phyloP scores from a whole-genome alignment of 148 eudicot genomes.

The Heliosperma pusillum region DNA sequence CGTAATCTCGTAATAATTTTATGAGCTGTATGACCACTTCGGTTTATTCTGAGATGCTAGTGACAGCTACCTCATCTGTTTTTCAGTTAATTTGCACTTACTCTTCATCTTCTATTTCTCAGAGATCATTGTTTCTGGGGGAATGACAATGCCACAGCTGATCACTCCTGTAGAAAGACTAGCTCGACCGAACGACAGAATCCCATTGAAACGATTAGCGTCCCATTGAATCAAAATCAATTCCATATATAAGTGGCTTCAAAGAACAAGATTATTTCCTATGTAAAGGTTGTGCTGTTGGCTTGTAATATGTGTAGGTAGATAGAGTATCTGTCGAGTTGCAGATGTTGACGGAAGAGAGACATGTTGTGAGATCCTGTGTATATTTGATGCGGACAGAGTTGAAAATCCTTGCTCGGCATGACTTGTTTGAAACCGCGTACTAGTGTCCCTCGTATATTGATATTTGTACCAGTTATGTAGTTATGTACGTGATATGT shows the following conservation, averaged over 20 bases:
- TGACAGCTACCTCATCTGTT: neutral
- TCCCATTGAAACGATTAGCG: conserved; percentile 47
- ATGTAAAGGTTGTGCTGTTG: conserved; percentile 8
- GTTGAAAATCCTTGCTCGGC: neutral
- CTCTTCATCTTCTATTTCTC: conserved; percentile 13
- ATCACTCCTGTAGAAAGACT: conserved; percentile 58
- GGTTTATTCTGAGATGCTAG: neutral
- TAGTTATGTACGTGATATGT: conserved; percentile 18
- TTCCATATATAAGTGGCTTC: neutral
- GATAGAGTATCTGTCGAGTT: conserved; percentile 6
- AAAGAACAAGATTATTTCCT: neutral
- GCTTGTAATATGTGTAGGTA: neutral
- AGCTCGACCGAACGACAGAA: conserved; percentile 43
- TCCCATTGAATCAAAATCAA: conserved; percentile 39
- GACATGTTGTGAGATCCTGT: conserved; percentile 2
- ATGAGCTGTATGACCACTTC: no score
- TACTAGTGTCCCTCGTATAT: conserved; percentile 3
- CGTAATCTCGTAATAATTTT: no score
- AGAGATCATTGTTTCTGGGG: conserved; percentile 95
- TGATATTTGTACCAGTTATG: conserved; percentile 8
- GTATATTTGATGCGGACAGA: neutral
- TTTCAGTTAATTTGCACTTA: neutral
- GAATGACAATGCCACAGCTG: conserved; percentile 88
- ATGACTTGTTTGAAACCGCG: conserved; percentile 1
- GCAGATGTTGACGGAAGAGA: conserved; percentile 14